phyloP scores from a whole-genome alignment of 345 rosid species.

The Bruguiera gymnorhiza region DNA sequence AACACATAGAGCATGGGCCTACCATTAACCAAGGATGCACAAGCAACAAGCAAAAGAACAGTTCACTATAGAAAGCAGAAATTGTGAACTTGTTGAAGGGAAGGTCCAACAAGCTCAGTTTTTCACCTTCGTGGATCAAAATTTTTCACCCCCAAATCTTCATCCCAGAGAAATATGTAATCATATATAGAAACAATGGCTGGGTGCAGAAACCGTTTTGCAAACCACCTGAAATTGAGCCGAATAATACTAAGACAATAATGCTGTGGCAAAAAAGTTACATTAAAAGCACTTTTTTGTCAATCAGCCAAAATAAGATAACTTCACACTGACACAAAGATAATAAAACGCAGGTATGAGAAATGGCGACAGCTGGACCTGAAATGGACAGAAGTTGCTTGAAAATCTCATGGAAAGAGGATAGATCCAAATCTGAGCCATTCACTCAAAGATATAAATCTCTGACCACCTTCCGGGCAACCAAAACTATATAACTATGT shows the following conservation, averaged over 20 bases:
- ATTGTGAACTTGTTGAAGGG: neutral
- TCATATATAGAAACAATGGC: slow-evolving; percentile 74
- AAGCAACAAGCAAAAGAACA: neutral
- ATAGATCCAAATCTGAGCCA: slow-evolving; percentile 8
- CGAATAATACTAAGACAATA: neutral
- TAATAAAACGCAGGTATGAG: neutral
- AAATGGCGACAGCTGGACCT: neutral
- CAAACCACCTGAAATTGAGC: slow-evolving; percentile 81
- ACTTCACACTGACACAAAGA: neutral
- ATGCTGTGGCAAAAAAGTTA: neutral
- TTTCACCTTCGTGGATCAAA: slow-evolving; percentile 71
- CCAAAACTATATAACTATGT: neutral
- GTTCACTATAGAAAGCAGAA: neutral
- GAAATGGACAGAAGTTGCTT: neutral
- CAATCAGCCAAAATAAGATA: neutral
- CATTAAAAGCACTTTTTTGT: neutral
- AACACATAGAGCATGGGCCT: neutral
- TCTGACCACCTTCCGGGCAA: neutral
- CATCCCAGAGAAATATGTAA: slow-evolving; percentile 95
- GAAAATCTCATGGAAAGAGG: neutral
- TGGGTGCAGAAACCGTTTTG: slow-evolving; percentile 95
- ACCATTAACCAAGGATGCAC: neutral
- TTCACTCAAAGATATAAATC: slow-evolving; percentile 1
- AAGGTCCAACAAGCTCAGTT: slow-evolving; percentile 6
- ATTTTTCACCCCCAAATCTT: slow-evolving; percentile 85